Evolutionary conservation across 169 alveolate genomes (phyloP), one percentile per base, ranked within the genome.

Genomic region (Eimeria praecox): DNA sequence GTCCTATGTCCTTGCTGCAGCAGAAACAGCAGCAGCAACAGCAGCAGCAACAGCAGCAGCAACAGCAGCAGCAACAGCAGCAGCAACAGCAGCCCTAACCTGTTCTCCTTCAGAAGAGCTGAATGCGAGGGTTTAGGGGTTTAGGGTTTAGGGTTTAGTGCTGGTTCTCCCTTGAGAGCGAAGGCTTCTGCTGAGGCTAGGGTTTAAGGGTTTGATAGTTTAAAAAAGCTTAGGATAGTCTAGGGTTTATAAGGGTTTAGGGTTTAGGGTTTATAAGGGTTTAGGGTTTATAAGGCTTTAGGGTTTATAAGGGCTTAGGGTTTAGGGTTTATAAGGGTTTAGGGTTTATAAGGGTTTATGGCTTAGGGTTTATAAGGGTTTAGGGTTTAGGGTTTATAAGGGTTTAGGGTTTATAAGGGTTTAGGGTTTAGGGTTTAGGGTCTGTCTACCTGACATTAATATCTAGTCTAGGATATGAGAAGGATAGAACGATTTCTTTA

Each of bases 1-100:
- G 99, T 59, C 98, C 98, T 66, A 98, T 98, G 85, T 98, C 99
- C 95, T 98, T 98, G 66, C 97, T 97, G 95, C 71, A 91, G 59
- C 14, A 56, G 59, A 42, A 78, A n/a, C 56, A 30, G 44, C 38
- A 52, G 69, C 56, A 78, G 93, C 82, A 73, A 42, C 56, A 20
- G 85, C 33, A 30, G 46, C 85, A 27, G 85, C 85, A 30, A 5
- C 30, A 18, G 46, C 85, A 73, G 30, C 75, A 91, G 59, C 14
- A 56, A 52, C 59, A 78, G 42, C 56, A 30, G 44, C 38, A 52
- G 69, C 56, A 78, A 88, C 82, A 73, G 62, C 56, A 20, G 85
- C 33, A 30, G 46, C 85, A 27, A 46, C 85, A 30, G 33, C 30
- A 18, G 46, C 85, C 10, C n/a, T n/a, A n/a, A n/a, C n/a, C n/a